Conservation (phyloP, 352 stramenopile species). For the Globisporangium emineosum region DNA sequence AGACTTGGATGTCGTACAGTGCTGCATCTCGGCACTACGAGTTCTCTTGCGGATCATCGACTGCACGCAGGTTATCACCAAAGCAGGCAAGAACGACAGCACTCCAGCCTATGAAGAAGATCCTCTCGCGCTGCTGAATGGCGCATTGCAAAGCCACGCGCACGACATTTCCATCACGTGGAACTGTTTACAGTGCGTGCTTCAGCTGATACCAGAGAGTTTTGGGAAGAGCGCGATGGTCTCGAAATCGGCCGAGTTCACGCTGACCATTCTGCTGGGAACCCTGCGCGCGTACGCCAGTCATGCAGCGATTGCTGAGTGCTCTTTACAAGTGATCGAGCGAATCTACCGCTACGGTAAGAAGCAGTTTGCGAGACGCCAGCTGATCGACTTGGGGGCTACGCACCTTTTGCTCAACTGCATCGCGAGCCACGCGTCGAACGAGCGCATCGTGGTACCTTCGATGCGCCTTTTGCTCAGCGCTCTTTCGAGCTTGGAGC, state of each 20-base stretch:
- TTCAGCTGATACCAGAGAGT: not conserved
- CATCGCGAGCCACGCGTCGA: not conserved
- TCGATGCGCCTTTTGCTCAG: constrained; percentile 6
- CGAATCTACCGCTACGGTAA: constrained; percentile 1
- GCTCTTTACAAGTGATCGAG: constrained; percentile 1
- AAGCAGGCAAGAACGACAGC: not conserved
- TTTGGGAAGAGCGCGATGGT: not conserved
- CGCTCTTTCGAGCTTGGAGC: constrained; percentile 3
- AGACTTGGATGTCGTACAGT: constrained; percentile 6
- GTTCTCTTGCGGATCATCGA: not conserved
- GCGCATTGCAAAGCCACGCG: not conserved
- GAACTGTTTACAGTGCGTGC: constrained; percentile 3
- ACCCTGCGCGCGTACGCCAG: not conserved
- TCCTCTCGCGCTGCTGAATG: constrained; percentile 5
- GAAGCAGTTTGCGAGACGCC: not conserved
- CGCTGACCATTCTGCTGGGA: not conserved
- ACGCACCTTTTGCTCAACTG: not conserved
- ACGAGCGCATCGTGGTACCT: not conserved
- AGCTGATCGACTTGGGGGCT: not conserved
- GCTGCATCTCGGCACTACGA: constrained; percentile 1
- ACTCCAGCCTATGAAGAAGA: not conserved
- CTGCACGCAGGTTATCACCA: no score
- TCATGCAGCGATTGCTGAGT: not conserved
- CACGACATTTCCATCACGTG: constrained; percentile 6
- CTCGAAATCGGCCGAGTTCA: not conserved